A percentile compares a stretch with the other conserved stretches of the same genome.
Conservation (phyloP, 345 rosid genomes). For the Ailanthus altissimus region DNA sequence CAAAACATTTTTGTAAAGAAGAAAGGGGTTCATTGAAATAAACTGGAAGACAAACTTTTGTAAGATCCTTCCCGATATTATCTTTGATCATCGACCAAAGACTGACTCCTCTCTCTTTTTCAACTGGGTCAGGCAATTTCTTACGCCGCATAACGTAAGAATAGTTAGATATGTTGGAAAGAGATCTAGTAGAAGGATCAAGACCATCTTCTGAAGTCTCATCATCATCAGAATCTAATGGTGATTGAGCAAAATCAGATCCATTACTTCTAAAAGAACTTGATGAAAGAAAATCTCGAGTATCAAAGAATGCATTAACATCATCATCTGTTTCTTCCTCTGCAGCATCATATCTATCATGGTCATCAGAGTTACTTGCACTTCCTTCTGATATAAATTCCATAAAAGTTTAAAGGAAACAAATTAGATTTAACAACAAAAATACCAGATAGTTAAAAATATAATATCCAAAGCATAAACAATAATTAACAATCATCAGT, state of each 20-base stretch:
- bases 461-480: background rate
- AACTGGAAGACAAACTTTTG: conserved; percentile 37
- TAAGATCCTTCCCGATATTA: conserved; percentile 39
- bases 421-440: background rate
- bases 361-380: conserved; percentile 35
- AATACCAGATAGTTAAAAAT: background rate
- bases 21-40: conserved; percentile 42
- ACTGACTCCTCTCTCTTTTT: conserved; percentile 36
- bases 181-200: conserved; percentile 23
- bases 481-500: background rate
- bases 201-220: conserved; percentile 19
- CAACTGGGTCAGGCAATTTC: conserved; percentile 35
- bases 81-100: conserved; percentile 43
- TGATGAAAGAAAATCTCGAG: conserved; percentile 36
- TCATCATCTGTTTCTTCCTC: conserved; percentile 36
- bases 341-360: conserved; percentile 22
- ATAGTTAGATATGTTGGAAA: conserved; percentile 16
- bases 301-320: conserved; percentile 29
- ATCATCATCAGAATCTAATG: conserved; percentile 28
- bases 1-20: conserved; percentile 39
- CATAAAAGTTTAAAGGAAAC: background rate
- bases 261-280: conserved; percentile 32
- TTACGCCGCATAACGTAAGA: conserved; percentile 29
- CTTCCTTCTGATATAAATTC: conserved; percentile 27
- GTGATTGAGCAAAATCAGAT: conserved; percentile 18